phyloP scores from a whole-genome alignment of 768 basidiomycete genomes.

The Trichaptum fuscoviolaceum region DNA sequence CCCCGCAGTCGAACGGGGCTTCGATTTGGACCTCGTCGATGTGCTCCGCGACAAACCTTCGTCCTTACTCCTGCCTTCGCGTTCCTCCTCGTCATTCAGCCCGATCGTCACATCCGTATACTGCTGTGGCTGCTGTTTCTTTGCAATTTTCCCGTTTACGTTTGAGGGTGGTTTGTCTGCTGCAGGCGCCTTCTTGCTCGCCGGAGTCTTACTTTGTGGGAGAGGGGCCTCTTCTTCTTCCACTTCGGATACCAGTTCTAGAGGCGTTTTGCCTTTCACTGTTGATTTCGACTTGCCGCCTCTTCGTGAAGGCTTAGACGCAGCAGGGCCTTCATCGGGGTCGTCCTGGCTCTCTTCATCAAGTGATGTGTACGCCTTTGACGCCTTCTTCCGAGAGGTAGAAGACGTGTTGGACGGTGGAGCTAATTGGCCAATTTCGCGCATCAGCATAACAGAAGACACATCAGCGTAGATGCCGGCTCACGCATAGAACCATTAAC shows the following conservation, averaged over 20 bases:
- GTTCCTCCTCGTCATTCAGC: neutral
- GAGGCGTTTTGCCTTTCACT: neutral
- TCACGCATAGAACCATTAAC: neutral
- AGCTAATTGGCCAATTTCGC: neutral
- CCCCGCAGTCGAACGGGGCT: neutral
- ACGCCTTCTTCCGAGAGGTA: conserved; percentile 22
- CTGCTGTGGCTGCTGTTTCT: neutral
- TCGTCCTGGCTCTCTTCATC: conserved; percentile 18
- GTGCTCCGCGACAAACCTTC: neutral
- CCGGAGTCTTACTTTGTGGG: neutral
- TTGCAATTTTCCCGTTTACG: neutral
- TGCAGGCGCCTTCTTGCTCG: neutral
- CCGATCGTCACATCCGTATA: neutral
- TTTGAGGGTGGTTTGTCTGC: neutral
- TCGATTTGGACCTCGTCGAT: neutral
- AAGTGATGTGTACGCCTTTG: conserved; percentile 9
- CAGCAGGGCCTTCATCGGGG: conserved; percentile 12
- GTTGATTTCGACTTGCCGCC: conserved; percentile 11
- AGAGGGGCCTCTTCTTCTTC: neutral
- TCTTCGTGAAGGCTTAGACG: conserved; percentile 12
- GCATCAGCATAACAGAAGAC: neutral
- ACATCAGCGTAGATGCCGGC: neutral
- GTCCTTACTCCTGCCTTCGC: neutral
- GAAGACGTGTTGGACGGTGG: conserved; percentile 34
- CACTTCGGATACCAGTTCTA: neutral